Evolutionary conservation across 1,284 basidiomycete species (phyloP).

Genomic region (Pyrrhoderma lamaoense): DNA sequence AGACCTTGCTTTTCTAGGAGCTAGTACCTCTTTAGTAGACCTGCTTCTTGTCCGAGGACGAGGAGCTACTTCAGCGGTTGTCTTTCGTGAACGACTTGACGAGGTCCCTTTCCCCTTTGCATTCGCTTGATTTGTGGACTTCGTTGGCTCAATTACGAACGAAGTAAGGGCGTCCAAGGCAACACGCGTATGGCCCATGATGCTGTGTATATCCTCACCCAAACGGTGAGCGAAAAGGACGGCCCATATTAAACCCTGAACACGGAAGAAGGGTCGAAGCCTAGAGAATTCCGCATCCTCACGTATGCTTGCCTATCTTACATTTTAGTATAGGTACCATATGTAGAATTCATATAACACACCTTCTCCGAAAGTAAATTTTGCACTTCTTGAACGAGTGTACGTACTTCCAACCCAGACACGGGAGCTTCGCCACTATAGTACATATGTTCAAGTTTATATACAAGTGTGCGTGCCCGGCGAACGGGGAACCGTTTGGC

Average conservation of each 20-base stretch:
- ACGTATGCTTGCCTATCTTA: slow-evolving; percentile 2
- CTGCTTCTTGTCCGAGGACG: too few relatives aligned
- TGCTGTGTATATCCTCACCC: neutral
- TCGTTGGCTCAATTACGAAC: too few relatives aligned
- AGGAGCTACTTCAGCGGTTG: neutral
- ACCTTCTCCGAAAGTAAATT: slow-evolving; percentile 12
- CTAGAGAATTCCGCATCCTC: slow-evolving; percentile 4
- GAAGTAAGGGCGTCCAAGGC: neutral
- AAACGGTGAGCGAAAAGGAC: slow-evolving; percentile 11
- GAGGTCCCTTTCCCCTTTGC: too few relatives aligned
- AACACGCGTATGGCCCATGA: neutral
- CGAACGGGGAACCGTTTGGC: slow-evolving; percentile 41
- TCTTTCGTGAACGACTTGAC: neutral
- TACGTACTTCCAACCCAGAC: slow-evolving; percentile 22
- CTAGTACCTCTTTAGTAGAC: too few relatives aligned
- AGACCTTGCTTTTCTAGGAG: too few relatives aligned
- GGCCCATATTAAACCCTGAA: slow-evolving; percentile 1
- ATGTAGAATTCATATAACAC: neutral
- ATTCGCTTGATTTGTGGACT: too few relatives aligned
- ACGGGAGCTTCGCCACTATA: slow-evolving; percentile 27
- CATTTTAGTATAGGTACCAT: neutral
- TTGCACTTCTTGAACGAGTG: slow-evolving; percentile 33
- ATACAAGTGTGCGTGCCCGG: slow-evolving; percentile 44
- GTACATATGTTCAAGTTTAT: slow-evolving; percentile 47
- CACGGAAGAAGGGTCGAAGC: slow-evolving; percentile 1